Base-by-base conservation (phyloP, 768 basidiomycete species). In the Rhizopogon vesiculosus region DNA sequence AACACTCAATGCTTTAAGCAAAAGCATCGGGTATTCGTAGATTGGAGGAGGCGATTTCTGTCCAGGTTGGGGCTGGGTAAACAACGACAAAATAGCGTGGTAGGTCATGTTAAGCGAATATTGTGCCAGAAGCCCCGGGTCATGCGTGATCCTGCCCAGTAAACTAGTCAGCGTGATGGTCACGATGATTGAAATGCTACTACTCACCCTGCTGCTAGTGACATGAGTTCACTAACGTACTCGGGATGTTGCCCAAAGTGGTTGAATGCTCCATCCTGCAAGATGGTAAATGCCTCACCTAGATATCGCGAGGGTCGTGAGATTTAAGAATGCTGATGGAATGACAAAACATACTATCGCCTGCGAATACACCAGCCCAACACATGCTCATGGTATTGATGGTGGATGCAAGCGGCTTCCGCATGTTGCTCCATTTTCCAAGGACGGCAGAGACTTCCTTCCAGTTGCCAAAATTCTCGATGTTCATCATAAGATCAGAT, bases 321-420 rank as follows among this genome's bases (percentile, higher is more conserved):
- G 45, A 18, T 2, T 19, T 19, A 13, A 7, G 1, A 7, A 46
- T 33, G 31, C 10, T 33, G 8, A 12, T 13, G 3, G 18, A 12
- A 12, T 19, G 18, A 19, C 1, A 44, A 12, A 9, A 77, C 89
- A 57, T 57, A 91, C 93, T 87, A 64, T 95, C 89, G 0, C 91
- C 93, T 5, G 89, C 85, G 65, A 96, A 97, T 35, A 97, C 69
- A 64, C 93, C 90, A 67, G 96, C 95, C 50, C 95, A 70, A 1
- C 93, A 93, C 51, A 95, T 82, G 58, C 88, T 89, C 42, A 97
- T 75, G 15, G 93, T 89, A 66, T 97, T 97, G 57, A 95, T 82
- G 15, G 89, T 92, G 28, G 87, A 81, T 9, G 86, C 74, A 29
- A 93, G 76, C 2, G 81, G 80, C 69, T 95, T 96, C n/a, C 94